phyloP scores from a whole-genome alignment of 148 eudicot species.

The Diospyros kaki region DNA sequence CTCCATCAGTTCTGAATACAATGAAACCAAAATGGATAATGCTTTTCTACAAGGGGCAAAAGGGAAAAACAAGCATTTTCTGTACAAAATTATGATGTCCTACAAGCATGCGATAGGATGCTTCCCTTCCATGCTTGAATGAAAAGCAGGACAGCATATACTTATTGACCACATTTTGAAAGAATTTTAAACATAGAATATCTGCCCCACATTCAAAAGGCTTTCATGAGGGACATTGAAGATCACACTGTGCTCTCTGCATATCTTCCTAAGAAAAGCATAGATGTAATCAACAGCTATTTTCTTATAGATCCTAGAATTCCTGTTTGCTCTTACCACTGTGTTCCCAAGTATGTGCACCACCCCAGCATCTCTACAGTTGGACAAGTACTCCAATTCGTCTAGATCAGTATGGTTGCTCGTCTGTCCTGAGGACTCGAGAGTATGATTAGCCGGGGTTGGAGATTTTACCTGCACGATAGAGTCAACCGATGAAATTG shows the following conservation, averaged over 20 bases:
- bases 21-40: no score
- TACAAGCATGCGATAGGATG: no score
- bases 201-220: conserved; percentile 86
- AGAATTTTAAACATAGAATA: conserved; percentile 65
- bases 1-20: no score
- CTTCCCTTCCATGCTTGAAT: not conserved
- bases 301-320: conserved; percentile 57
- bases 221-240: conserved; percentile 95
- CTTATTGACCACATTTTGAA: not conserved
- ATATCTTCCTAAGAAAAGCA: conserved; percentile 94
- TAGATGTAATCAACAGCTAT: conserved; percentile 81
- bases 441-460: conserved; percentile 14
- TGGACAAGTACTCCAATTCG: conserved; percentile 68
- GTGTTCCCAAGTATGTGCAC: conserved; percentile 96
- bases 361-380: conserved; percentile 86
- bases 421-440: conserved; percentile 48
- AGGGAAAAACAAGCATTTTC: no score
- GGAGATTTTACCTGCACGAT: conserved; percentile 59
- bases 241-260: conserved; percentile 95
- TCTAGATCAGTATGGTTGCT: conserved; percentile 60
- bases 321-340: conserved; percentile 65
- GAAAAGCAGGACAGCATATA: not conserved
- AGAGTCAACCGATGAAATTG: conserved; percentile 65
- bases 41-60: no score
- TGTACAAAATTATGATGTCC: no score